Base-by-base conservation (phyloP, 1,284 basidiomycete species). In the Marasmius fiardii region DNA sequence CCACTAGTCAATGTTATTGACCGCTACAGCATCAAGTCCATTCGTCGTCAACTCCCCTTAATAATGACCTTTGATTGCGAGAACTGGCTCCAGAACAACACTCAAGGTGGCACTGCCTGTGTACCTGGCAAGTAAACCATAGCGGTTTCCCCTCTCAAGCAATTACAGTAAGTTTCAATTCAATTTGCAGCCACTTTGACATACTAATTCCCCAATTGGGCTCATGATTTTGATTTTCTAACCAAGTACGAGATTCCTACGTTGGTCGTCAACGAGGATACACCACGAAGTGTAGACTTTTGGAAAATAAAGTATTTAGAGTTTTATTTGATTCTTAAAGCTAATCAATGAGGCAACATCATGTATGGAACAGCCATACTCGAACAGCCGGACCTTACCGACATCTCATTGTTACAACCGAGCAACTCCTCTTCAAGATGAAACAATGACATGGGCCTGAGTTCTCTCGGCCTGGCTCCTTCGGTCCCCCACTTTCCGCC, bases 231-330 rank as follows among this genome's bases (percentile, higher is more conserved):
- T 2, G 56, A 57, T n/a, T 60, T 67, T 44, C 65, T 66, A 33
- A 58, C 63, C 12, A 41, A 52, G 1, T 70, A 64, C 56, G 52
- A 59, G 0, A 65, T 71, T 10, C 34, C 45, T 2, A 63, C 68
- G 1, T 51, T 67, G 0, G 59, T 55, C 1, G 66, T 70, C 23
- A 70, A 71, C 43, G 64, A 70, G 16, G 67, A 71, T 45, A 71
- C 65, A 0, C 62, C 64, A 0, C 37, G 56, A 0, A 57, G 64
- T 41, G 48, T 55, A 4, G 57, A 37, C 1, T 65, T 64, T 43
- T 71, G 67, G 66, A 56, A 58, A 43, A 65, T 66, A 50, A 20
- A 60, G n/a, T n/a, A n/a, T n/a, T n/a, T n/a, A n/a, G n/a, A n/a
- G n/a, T n/a, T n/a, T n/a, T n/a, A n/a, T n/a, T n/a, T n/a, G n/a